phyloP scores from a whole-genome alignment of 2,329 filamentous ascomycete genomes.

The Chalara sp. region DNA sequence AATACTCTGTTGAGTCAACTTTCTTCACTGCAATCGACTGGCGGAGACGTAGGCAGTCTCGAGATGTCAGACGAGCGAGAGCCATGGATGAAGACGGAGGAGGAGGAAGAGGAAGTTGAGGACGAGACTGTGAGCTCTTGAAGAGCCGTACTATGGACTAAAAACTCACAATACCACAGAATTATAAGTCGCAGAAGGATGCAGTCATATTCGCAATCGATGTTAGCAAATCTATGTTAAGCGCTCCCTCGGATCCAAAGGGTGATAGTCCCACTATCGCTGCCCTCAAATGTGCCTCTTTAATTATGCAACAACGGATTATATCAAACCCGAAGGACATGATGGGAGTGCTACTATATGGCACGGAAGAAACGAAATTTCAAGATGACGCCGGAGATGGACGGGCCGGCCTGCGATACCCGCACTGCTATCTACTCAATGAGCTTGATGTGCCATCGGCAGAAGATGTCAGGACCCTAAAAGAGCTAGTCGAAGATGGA shows the following conservation, averaged over 20 bases:
- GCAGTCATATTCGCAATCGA: slow-evolving; percentile 97
- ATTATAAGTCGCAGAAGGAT: slow-evolving; percentile 90
- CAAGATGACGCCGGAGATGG: slow-evolving; percentile 55
- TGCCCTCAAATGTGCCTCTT: slow-evolving; percentile 88
- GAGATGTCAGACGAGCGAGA: neutral
- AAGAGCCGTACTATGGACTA: neutral
- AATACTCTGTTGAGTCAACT: too few species aligned
- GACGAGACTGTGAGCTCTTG: slow-evolving; percentile 49
- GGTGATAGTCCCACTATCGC: slow-evolving; percentile 73
- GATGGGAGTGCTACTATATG: slow-evolving; percentile 92
- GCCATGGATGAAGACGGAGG: neutral
- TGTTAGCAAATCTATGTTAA: slow-evolving; percentile 81
- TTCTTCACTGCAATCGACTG: too few species aligned
- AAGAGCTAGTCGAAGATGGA: slow-evolving; percentile 69
- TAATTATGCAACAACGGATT: slow-evolving; percentile 96
- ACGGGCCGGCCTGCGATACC: slow-evolving; percentile 59
- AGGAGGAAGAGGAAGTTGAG: slow-evolving; percentile 56
- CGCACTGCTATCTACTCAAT: slow-evolving; percentile 85
- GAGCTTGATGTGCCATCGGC: slow-evolving; percentile 86
- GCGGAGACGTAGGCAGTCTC: too few species aligned
- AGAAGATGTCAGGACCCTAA: slow-evolving; percentile 75
- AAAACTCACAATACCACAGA: slow-evolving; percentile 39
- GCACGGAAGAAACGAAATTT: slow-evolving; percentile 79
- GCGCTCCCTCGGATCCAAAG: slow-evolving; percentile 60
- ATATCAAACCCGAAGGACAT: slow-evolving; percentile 95